Evolutionary conservation across 306 rosid species (phyloP).

Genomic region (Quercus robur): DNA sequence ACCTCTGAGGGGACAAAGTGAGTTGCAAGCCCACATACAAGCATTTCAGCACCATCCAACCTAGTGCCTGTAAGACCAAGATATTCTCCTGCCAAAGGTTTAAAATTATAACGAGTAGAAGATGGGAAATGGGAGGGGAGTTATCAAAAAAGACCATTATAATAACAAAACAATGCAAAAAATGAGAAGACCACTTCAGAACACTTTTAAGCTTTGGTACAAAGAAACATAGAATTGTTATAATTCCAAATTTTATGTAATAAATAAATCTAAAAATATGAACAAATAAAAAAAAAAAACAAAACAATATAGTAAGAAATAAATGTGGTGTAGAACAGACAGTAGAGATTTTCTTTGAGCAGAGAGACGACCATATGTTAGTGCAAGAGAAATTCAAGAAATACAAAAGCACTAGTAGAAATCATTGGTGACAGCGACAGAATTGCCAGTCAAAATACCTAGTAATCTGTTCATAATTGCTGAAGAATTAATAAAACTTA

Average conservation of each 20-base stretch:
- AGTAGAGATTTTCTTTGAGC: neutral
- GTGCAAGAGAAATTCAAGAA: no score
- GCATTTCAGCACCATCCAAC: conserved; percentile 97
- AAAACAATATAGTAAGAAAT: no score
- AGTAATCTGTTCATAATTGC: neutral
- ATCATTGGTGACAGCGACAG: no score
- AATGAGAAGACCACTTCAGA: no score
- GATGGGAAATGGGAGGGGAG: neutral
- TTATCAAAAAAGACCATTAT: neutral
- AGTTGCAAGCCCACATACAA: conserved; percentile 92
- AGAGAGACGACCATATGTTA: neutral
- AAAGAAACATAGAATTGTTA: no score
- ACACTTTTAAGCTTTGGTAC: no score
- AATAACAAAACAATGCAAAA: neutral
- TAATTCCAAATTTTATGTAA: no score
- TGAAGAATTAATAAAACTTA: neutral
- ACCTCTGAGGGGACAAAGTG: conserved; percentile 81
- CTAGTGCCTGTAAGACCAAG: conserved; percentile 87
- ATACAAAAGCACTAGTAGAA: no score
- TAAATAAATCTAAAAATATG: no score
- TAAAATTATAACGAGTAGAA: conserved; percentile 6
- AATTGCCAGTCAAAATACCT: neutral
- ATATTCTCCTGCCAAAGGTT: conserved; percentile 81
- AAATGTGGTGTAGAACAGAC: neutral
- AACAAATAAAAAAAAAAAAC: neutral